Percentiles rank a stretch among this genome's conserved stretches.
Conservation (phyloP, 2,329 filamentous ascomycete species). For the Plectosphaerella sp. region DNA sequence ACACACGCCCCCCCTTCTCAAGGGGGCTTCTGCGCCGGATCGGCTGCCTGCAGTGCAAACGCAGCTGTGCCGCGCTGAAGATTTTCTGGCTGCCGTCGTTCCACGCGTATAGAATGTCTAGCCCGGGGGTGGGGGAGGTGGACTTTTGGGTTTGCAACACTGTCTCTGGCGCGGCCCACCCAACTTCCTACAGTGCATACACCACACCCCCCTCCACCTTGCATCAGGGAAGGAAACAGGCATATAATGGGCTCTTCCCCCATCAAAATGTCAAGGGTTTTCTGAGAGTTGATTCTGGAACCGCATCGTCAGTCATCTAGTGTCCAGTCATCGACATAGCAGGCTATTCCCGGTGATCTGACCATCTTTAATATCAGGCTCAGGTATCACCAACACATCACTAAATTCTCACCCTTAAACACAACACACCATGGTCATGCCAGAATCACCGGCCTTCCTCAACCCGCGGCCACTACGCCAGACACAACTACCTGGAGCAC, state of each 20-base stretch:
- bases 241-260: too few species aligned
- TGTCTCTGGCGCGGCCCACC: too few species aligned
- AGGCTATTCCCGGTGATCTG: not conserved
- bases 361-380: not conserved
- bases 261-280: too few species aligned
- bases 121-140: too few species aligned
- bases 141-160: too few species aligned
- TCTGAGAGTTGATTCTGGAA: not conserved
- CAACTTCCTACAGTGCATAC: too few species aligned
- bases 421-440: not conserved
- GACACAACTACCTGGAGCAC: not conserved
- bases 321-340: not conserved
- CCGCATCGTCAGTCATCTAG: not conserved
- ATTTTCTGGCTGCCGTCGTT: not conserved
- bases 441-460: not conserved
- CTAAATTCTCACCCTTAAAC: not conserved
- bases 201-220: too few species aligned
- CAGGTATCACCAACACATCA: not conserved
- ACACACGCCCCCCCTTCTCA: not conserved
- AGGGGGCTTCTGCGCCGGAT: not conserved
- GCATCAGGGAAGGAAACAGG: too few species aligned
- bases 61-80: not conserved
- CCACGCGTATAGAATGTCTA: too few species aligned
- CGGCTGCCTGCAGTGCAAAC: not conserved
- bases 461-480: not conserved